Evolutionary conservation across 2,329 filamentous ascomycete species (phyloP).

Genomic region (Trichoderma brevicompactum): DNA sequence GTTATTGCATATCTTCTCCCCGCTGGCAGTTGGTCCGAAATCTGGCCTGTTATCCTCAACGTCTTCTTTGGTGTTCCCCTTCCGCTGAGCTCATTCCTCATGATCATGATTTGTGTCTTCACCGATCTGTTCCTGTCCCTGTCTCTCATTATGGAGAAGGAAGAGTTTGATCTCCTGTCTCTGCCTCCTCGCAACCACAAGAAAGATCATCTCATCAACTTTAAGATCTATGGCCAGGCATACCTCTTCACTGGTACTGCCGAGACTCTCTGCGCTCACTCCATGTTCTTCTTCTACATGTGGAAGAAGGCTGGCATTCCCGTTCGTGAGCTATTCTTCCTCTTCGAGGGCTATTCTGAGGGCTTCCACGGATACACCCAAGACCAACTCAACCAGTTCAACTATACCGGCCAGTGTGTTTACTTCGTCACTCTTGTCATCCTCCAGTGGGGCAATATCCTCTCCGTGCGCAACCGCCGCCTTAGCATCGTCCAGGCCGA

Average conservation of each 20-base stretch:
- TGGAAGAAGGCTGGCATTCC: conserved; percentile 54
- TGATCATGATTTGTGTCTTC: conserved; percentile 63
- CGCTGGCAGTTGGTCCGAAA: conserved; percentile 59
- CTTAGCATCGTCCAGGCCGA: conserved; percentile 57
- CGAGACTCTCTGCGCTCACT: conserved; percentile 54
- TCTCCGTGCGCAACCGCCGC: conserved; percentile 56
- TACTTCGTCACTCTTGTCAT: conserved; percentile 61
- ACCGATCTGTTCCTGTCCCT: conserved; percentile 58
- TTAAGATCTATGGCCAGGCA: conserved; percentile 55
- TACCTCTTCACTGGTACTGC: conserved; percentile 58
- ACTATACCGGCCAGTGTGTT: conserved; percentile 54
- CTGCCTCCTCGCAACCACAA: conserved; percentile 56
- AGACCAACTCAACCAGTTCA: conserved; percentile 53
- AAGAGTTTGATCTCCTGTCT: conserved; percentile 57
- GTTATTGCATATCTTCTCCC: conserved; percentile 53
- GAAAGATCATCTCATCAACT: conserved; percentile 56
- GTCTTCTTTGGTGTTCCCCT: conserved; percentile 60
- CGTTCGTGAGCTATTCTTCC: conserved; percentile 52
- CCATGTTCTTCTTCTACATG: conserved; percentile 61
- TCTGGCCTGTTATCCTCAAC: conserved; percentile 61
- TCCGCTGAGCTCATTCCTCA: conserved; percentile 56
- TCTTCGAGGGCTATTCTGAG: conserved; percentile 52
- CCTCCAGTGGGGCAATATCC: conserved; percentile 59
- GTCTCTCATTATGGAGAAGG: conserved; percentile 59
- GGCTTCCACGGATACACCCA: conserved; percentile 55